A percentile compares a stretch with the other conserved stretches of the same genome.
phyloP scores from a whole-genome alignment of 768 basidiomycete species.

The Macrocybe gigantea region DNA sequence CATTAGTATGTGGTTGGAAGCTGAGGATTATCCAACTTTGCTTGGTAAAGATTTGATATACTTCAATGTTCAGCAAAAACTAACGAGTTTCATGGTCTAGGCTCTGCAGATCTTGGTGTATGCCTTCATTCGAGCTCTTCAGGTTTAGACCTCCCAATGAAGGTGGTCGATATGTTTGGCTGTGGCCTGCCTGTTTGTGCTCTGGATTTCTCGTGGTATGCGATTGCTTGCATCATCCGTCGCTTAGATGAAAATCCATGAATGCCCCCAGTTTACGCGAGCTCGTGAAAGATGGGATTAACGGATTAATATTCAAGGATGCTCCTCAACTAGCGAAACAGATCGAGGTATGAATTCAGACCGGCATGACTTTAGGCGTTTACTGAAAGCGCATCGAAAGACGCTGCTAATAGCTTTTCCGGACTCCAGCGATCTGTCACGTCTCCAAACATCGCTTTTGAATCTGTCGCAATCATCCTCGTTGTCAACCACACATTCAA shows the following conservation, averaged over 20 bases:
- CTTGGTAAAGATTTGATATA: slow-evolving; percentile 47
- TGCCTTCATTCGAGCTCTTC: slow-evolving; percentile 90
- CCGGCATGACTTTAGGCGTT: slow-evolving; percentile 1
- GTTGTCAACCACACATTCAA: slow-evolving; percentile 14
- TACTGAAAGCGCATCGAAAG: slow-evolving; percentile 24
- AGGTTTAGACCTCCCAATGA: slow-evolving; percentile 94
- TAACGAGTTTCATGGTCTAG: slow-evolving; percentile 27
- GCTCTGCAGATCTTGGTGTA: slow-evolving; percentile 88
- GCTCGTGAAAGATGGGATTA: slow-evolving; percentile 77
- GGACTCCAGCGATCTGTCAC: slow-evolving; percentile 37
- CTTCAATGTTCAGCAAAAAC: neutral
- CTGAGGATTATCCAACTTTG: slow-evolving; percentile 83
- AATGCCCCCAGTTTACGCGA: slow-evolving; percentile 61
- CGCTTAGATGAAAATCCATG: neutral
- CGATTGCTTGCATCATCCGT: neutral
- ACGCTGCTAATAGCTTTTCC: slow-evolving; percentile 59
- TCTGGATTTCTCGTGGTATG: slow-evolving; percentile 80
- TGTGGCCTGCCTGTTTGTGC: slow-evolving; percentile 94
- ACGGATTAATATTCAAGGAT: slow-evolving; percentile 75
- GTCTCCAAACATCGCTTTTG: slow-evolving; percentile 47
- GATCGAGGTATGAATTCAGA: slow-evolving; percentile 46
- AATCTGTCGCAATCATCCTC: slow-evolving; percentile 20
- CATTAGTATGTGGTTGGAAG: slow-evolving; percentile 82
- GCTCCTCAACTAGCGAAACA: slow-evolving; percentile 66
- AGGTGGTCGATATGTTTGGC: slow-evolving; percentile 99